Evolutionary conservation across 352 stramenopile species (phyloP).

Genomic region (Globisporangium paroecandrum): DNA sequence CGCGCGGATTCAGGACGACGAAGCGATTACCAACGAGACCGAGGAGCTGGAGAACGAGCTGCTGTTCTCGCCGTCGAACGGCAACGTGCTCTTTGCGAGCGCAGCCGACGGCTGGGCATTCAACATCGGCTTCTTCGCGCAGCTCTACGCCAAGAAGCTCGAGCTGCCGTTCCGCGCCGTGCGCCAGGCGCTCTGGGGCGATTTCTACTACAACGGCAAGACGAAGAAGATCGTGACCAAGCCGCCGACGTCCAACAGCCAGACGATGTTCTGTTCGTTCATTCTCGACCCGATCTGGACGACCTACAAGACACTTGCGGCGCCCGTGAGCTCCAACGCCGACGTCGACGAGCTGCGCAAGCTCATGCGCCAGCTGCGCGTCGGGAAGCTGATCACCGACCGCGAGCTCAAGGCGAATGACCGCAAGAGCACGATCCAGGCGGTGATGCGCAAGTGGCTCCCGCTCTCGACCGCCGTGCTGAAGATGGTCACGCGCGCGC

Average conservation of each 20-base stretch:
- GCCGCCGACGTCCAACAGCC: conserved; percentile 58
- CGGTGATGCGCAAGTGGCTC: conserved; percentile 89
- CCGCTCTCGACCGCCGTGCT: conserved; percentile 84
- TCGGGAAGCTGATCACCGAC: conserved; percentile 65
- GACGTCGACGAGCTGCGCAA: conserved; percentile 57
- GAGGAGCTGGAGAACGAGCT: conserved; percentile 64
- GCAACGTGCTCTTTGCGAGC: conserved; percentile 93
- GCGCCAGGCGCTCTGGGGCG: conserved; percentile 87
- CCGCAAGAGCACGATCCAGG: conserved; percentile 54
- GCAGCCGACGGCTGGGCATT: conserved; percentile 93
- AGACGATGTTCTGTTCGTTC: conserved; percentile 92
- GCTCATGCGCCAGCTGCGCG: conserved; percentile 60
- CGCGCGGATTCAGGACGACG: conserved; percentile 25
- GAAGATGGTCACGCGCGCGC: conserved; percentile 86
- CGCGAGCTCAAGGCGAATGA: conserved; percentile 72
- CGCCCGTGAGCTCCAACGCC: conserved; percentile 39
- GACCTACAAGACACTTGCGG: conserved; percentile 68
- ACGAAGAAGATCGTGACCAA: conserved; percentile 88
- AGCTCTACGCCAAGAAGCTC: conserved; percentile 70
- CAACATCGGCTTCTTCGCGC: conserved; percentile 76
- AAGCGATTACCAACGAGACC: conserved; percentile 66
- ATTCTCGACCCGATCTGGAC: conserved; percentile 90
- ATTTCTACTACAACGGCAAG: conserved; percentile 90
- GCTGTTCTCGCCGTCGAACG: conserved; percentile 82
- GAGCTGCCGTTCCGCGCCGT: conserved; percentile 60